These are phyloP conservation scores for Histomonas meleagridis DNA, from an alignment of 208 protist species.

Conservation along the genomic window DNA sequence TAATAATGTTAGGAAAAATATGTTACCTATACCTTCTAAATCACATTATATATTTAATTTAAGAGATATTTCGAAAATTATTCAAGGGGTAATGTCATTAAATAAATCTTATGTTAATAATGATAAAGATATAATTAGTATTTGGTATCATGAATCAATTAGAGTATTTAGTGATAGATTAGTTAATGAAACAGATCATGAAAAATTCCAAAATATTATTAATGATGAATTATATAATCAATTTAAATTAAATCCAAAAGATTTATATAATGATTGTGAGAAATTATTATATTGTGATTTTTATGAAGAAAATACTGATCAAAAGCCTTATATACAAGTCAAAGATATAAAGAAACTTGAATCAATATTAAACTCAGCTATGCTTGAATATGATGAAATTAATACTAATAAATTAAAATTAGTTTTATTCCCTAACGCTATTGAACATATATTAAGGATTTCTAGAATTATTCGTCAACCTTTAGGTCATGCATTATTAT, in stretches of 20 bases:
- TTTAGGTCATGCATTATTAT: slow-evolving; percentile 78
- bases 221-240: slow-evolving; percentile 61
- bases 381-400: slow-evolving; percentile 75
- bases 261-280: slow-evolving; percentile 53
- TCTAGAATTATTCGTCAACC: slow-evolving; percentile 79
- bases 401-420: slow-evolving; percentile 71
- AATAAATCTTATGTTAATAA: not conserved
- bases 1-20: slow-evolving; percentile 69
- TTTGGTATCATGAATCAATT: slow-evolving; percentile 60
- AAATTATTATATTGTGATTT: slow-evolving; percentile 78
- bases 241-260: slow-evolving; percentile 46
- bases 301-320: slow-evolving; percentile 59
- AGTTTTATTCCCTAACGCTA: slow-evolving; percentile 87
- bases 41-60: slow-evolving; percentile 98
- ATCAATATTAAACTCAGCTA: slow-evolving; percentile 63
- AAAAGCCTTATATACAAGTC: slow-evolving; percentile 70
- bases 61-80: slow-evolving; percentile 78
- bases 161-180: slow-evolving; percentile 58
- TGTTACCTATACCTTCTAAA: slow-evolving; percentile 83
- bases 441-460: slow-evolving; percentile 83
- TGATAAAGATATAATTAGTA: slow-evolving; percentile 43
- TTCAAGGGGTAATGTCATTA: slow-evolving; percentile 52
- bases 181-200: slow-evolving; percentile 49
- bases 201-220: slow-evolving; percentile 49
- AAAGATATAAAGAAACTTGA: slow-evolving; percentile 64